Evolutionary conservation across 2,329 filamentous ascomycete genomes (phyloP), one percentile per base, ranked within the genome.

Genomic region (Botrytis cinerea): DNA sequence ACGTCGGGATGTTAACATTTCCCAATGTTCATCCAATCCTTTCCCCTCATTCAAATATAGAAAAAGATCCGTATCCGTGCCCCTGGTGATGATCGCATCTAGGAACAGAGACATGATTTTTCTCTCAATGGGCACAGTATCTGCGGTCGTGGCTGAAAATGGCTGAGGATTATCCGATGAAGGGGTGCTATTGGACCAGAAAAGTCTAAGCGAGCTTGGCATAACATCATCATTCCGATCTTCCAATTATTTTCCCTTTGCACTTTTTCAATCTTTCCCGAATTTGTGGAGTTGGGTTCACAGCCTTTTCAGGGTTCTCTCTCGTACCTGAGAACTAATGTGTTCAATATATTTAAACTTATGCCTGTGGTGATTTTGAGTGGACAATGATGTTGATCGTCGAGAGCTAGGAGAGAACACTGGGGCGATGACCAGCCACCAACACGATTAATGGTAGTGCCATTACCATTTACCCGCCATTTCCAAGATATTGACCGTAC

Each of bases 101-200:
- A 69, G 48, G 48, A 57, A 57, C 25, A 43, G 40, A 68, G 16
- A 35, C 25, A 54, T 18, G 22, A 38, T 32, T 25, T 12, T 25
- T 20, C n/a, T 32, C 16, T 40, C 1, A 35, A 35, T 54, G 43
- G 45, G 45, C 48, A 68, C 48, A 91, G 82, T 84, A 87, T 75
- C 25, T 78, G 82, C 81, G 59, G 89, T 80, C 43, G 66, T 69
- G 66, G 48, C 66, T 57, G n/a, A 69, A 45, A 59, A 57, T 89
- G 84, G 64, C 91, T 82, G 71, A 88, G 82, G 74, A 91, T 89
- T 75, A 86, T 80, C 20, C 87, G 83, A 22, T 81, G 80, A 87
- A 88, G 76, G 85, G 75, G 38, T 57, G n/a, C 7, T n/a, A 45
- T 64, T 63, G 38, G 40, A 1, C 45, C 32, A 68, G 2, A 68